Evolutionary conservation across 2,329 filamentous ascomycete genomes (phyloP), one percentile per base, ranked within the genome.

Genomic region (Hypoxylon sp.): DNA sequence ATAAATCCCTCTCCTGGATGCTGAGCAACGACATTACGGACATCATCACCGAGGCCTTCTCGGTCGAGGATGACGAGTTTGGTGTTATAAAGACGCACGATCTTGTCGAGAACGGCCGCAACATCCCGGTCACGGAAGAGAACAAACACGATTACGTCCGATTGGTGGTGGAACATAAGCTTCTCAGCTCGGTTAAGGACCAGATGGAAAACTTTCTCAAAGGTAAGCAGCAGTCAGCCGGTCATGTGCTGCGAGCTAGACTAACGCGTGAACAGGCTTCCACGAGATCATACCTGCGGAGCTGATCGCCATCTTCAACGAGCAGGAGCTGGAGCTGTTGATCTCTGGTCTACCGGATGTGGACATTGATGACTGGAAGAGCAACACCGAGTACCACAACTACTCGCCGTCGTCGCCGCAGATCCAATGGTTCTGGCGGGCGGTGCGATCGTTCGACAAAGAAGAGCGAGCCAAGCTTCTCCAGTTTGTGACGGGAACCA

Each of bases 401-500:
- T 99, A 99, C 79, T 92, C 87, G 3, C 89, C 91, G 26, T 94
- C 93, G 0, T 97, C 95, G 2, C 91, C 92, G 40, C 96, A 99
- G 74, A 97, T 99, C 58, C 93, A 98, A 74, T 99, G 95, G 95
- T 99, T 99, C 86, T 99, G 95, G 95, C 89, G 96, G 70, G 95
- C 95, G 21, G 87, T 99, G 38, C 88, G 95, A 68, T 97, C 93
- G 3, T 99, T 97, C 72, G 96, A 98, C 80, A 98, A 98, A 79
- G 96, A 99, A 79, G 96, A 99, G 78, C 91, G 92, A 59, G 95
- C 95, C 68, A 99, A 99, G 77, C 81, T 99, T 62, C 83, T 99
- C 40, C 95, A 99, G 72, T 99, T 99, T 74, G 95, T 99, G 66
- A 99, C 96, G 1, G 95, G 95, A 73, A 99, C 96, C 15, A 96